Percentiles rank a stretch among this genome's conserved stretches.
These are phyloP conservation scores for Rhododendron williamsianum DNA, from an alignment of 148 eudicot genomes.

Conservation along the genomic window DNA sequence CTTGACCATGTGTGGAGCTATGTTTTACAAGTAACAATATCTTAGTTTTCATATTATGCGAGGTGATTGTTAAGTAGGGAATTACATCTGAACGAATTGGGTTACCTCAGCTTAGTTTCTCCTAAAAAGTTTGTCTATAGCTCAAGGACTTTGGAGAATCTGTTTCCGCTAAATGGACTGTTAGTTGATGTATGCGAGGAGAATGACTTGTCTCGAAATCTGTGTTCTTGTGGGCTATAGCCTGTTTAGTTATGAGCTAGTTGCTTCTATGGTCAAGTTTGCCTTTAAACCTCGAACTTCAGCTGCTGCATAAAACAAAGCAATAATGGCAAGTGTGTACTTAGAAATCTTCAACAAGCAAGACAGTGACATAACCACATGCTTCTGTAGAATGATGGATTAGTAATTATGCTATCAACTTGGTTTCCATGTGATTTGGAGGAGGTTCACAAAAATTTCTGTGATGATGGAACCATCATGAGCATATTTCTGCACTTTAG, in stretches of 20 bases:
- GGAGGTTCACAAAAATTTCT: not conserved
- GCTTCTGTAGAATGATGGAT: not conserved
- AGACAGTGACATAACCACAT: not conserved
- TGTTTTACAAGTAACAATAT: not conserved
- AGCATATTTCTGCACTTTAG: not conserved
- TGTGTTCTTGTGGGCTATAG: too few relatives aligned
- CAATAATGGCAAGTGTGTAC: not conserved
- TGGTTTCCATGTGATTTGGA: constrained; percentile 5
- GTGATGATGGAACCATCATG: not conserved
- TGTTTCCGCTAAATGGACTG: too few relatives aligned
- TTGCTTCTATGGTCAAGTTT: not conserved
- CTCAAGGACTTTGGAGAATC: too few relatives aligned
- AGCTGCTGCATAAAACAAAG: not conserved
- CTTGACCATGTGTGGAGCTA: not conserved
- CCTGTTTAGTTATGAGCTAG: not conserved
- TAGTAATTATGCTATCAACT: not conserved
- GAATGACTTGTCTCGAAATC: too few relatives aligned
- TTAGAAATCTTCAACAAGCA: not conserved
- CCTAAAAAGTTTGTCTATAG: too few relatives aligned
- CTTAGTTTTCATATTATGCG: not conserved
- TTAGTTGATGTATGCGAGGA: too few relatives aligned
- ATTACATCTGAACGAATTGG: not conserved
- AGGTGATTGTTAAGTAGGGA: not conserved
- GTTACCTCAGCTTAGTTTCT: not conserved
- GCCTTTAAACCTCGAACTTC: not conserved